Percentiles rank a stretch among this genome's conserved stretches.
phyloP scores from a whole-genome alignment of 2,329 filamentous ascomycete genomes.

The Decorospora gaudefroyi region DNA sequence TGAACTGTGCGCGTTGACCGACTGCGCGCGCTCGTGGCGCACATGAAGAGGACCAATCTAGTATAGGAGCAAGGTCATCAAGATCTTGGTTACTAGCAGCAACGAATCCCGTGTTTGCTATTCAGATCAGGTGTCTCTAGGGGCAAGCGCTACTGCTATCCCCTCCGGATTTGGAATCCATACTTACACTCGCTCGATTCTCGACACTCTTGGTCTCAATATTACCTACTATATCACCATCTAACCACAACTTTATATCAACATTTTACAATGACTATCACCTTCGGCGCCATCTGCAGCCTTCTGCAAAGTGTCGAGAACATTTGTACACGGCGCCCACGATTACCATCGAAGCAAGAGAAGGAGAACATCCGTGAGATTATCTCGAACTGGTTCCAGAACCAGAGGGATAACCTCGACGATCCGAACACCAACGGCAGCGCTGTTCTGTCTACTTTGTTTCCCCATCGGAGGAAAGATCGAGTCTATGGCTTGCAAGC shows the following conservation, averaged over 20 bases:
- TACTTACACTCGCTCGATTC: not conserved
- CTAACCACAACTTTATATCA: not conserved
- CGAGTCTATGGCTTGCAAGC: constrained; percentile 75
- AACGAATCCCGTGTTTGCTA: not conserved
- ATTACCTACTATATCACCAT: not conserved
- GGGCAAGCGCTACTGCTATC: constrained; percentile 3
- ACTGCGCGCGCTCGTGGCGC: not conserved
- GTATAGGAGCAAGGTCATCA: not conserved
- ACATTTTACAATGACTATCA: constrained; percentile 60
- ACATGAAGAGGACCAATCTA: not conserved
- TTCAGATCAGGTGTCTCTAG: not conserved
- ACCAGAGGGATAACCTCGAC: constrained; percentile 64
- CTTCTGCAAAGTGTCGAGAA: constrained; percentile 70
- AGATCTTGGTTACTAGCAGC: not conserved
- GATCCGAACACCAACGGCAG: constrained; percentile 60
- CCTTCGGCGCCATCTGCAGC: constrained; percentile 73
- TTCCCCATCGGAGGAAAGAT: constrained; percentile 76
- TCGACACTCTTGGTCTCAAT: too few relatives aligned
- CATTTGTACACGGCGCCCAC: constrained; percentile 50
- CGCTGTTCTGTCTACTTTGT: constrained; percentile 73
- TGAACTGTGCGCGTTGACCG: not conserved
- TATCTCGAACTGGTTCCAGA: constrained; percentile 69
- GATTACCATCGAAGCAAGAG: constrained; percentile 41
- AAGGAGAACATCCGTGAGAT: constrained; percentile 40
- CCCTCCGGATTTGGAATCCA: not conserved